Base-by-base conservation (phyloP, 2,329 filamentous ascomycete species). In the Diaporthe nobilis region DNA sequence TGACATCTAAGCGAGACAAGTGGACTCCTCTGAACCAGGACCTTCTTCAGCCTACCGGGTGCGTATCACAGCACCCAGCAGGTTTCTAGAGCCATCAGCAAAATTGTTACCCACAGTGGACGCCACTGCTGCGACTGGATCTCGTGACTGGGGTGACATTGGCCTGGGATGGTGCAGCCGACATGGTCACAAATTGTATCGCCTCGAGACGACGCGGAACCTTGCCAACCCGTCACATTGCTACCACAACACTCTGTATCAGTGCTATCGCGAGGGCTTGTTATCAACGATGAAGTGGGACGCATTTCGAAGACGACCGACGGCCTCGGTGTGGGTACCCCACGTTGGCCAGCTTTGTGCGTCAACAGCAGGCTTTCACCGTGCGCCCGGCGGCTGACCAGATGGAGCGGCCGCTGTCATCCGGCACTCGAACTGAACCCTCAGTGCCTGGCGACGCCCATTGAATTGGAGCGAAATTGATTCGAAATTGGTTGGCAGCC, bases 1-100 rank as follows among this genome's bases (percentile, higher is more conserved):
- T 37, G 44, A 37, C 47, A 34, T 68, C 31, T 68, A 68, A 51
- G 47, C 65, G 49, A 70, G 65, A 70, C 63, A 67, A 9, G 44
- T 49, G 44, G 44, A 31, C 44, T 51, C 28, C 28, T 67, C 61
- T 34, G 12, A 49, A 51, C 61, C 44, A 34, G 42, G 61, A 51
- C 10, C 42, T 12, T 67, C 42, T 51, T 15, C 61, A 67, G 61
- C 42, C 61, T 67, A n/a, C 58, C 12, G 12, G 22, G 44, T 67
- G 44, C 61, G 49, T 47, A 49, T 34, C 61, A 47, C 42, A 67
- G 61, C 61, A 67, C 20, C 28, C 28, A 67, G 44, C 63, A 67
- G 44, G 20, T 51, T 67, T 37, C 28, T 22, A 49, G 28, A 34
- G 31, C 44, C 44, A 34, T 13, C 22, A 51, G 63, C 28, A 39